Evolutionary conservation across 306 rosid genomes (phyloP), one percentile per base, ranked within the genome.

Genomic region (Vigna nakashimae): DNA sequence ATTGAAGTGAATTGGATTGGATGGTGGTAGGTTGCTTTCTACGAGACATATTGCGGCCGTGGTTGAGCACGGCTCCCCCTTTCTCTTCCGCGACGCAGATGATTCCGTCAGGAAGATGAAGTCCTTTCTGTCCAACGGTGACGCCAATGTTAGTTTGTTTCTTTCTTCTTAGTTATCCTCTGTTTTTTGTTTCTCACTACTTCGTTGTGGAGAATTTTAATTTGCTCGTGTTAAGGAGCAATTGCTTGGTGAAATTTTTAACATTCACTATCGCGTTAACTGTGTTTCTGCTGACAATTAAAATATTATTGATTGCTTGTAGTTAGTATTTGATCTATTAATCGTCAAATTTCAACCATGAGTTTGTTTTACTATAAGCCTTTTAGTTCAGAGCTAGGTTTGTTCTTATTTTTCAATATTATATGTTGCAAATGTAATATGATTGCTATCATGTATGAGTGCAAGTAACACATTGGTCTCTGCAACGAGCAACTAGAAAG

Each of bases 1-100:
- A 22, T 17, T 12, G 68, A 72, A 9, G 26, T 73, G 74, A 53
- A 71, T 79, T 58, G 51, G 45, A 42, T 71, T 58, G 51, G 30
- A 42, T 78, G 42, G 70, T 38, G 79, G 16, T 80, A 93, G 98
- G 72, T 84, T 91, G 81, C 98, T 95, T 83, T 84, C 97, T 0
- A 74, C 71, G 82, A 85, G 89, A 76, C 96, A 95, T 81, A 53
- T 95, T 66, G 88, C 88, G 48, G 84, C 77, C 36, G 84, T 92
- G 28, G 89, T 91, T n/a, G 69, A 83, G 68, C 80, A 84, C 16
- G 92, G 89, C 53, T 57, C 83, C 2, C 93, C 98, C 4, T 89
- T 85, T 77, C 82, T 90, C 81, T 92, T 92, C 78, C 85, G 64
- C n/a, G 79, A 88, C 11, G 90, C 84, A 0, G 78, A 88, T 56